Percentiles rank a stretch among this genome's conserved stretches.
These are phyloP conservation scores for Candida odintsovae DNA, from an alignment of 805 yeast species.

Conservation along the genomic window DNA sequence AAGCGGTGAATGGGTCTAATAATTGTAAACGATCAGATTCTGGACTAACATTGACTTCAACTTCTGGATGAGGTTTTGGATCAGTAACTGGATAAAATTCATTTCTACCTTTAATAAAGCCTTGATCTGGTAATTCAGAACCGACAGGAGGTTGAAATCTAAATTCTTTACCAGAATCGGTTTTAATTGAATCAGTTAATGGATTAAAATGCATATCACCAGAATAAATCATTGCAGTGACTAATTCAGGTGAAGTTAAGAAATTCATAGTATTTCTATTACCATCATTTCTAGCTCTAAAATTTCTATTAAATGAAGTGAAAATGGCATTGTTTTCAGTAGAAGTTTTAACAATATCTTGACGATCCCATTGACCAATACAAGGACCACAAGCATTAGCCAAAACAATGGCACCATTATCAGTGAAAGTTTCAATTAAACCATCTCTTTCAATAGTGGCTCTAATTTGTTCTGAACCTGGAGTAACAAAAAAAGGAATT, in stretches of 20 bases:
- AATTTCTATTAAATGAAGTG: conserved; percentile 96
- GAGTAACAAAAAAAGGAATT: conserved; percentile 90
- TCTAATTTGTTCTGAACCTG: conserved; percentile 97
- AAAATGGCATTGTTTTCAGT: conserved; percentile 81
- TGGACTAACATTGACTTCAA: conserved; percentile 68
- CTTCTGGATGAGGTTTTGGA: conserved; percentile 59
- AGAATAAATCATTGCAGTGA: conserved; percentile 93
- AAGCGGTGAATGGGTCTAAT: conserved; percentile 79
- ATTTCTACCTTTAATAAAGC: conserved; percentile 70
- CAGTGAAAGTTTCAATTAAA: conserved; percentile 68
- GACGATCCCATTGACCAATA: conserved; percentile 99
- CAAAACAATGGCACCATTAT: conserved; percentile 84
- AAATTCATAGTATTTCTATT: conserved; percentile 97
- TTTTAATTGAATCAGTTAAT: conserved; percentile 72
- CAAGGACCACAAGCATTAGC: conserved; percentile 99
- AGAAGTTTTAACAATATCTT: conserved; percentile 60
- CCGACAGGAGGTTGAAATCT: conserved; percentile 77
- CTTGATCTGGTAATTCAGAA: conserved; percentile 73
- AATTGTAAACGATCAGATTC: conserved; percentile 88
- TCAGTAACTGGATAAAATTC: conserved; percentile 70
- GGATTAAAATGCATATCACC: conserved; percentile 94
- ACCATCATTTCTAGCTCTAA: conserved; percentile 97
- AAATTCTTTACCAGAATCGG: conserved; percentile 66
- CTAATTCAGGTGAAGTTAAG: conserved; percentile 97
- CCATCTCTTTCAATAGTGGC: conserved; percentile 98